Evolutionary conservation across 257 asterid species (phyloP), one percentile per base, ranked within the genome.

Genomic region (Knoxia roxburghii): DNA sequence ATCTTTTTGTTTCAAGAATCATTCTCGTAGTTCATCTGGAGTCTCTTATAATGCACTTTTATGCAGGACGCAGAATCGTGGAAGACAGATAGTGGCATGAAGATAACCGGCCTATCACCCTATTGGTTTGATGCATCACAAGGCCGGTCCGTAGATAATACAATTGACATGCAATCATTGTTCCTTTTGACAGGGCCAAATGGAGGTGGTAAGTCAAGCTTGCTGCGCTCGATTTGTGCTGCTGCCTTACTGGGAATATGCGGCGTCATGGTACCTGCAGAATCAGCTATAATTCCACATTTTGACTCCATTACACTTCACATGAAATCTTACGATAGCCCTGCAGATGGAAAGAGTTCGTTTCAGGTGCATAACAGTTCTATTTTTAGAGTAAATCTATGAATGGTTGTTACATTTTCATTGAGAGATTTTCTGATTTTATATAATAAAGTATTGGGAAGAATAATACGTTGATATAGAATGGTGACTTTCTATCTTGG

Each of bases 151-250:
- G 95, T 93, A 55, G 80, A 62, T 57, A 90, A 93, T 65, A 78
- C 81, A 26, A 85, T 93, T 40, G 87, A 93, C 71, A 93, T 93
- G 99, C 80, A 77, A 68, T 90, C 99, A 12, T 73, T 90, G 45
- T 93, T 86, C 76, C 87, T 93, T 68, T 80, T 90, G 79, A 93
- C 99, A 0, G 99, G 99, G 33, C 99, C 99, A 41, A 93, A 93
- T 73, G 97, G 99, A n/a, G 97, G 99, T 27, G 99, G 99, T 0
- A 93, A 93, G 78, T 93, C 99, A 51, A 93, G 99, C 67, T 78
- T 93, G 74, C 73, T 93, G 69, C 85, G 99, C 75, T 88, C 99
- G 7, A 80, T 93, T 75, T 90, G 99, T 80, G 97, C 99, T 64
- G 94, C 99, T 62, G 89, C 97, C 20, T 64, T 93, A 49, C 82